These are phyloP conservation scores for Metschnikowia orientalis DNA, from an alignment of 805 yeast genomes.

Conservation along the genomic window DNA sequence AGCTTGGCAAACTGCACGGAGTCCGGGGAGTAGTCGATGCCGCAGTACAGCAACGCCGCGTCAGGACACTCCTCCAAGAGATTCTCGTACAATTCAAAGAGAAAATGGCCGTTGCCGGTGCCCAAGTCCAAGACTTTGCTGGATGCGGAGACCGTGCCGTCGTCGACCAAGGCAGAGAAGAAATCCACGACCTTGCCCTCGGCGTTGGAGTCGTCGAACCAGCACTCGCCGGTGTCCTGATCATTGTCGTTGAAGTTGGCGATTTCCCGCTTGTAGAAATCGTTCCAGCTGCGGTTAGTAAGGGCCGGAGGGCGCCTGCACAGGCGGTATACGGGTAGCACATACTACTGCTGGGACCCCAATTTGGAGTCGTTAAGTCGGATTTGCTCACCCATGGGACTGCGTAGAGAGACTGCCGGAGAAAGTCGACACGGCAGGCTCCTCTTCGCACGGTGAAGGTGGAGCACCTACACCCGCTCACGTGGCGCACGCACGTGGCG, in stretches of 20 bases:
- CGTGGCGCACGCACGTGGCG: neutral
- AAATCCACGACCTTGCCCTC: conserved; percentile 79
- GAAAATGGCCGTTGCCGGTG: conserved; percentile 91
- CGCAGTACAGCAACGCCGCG: conserved; percentile 31
- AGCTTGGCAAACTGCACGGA: conserved; percentile 72
- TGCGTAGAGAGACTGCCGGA: too few relatives aligned
- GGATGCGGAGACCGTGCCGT: conserved; percentile 14
- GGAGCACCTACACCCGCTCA: neutral
- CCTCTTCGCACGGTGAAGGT: neutral
- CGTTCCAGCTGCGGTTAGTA: conserved; percentile 65
- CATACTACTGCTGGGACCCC: conserved; percentile 79
- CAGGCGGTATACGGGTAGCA: conserved; percentile 10
- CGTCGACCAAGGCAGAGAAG: conserved; percentile 37
- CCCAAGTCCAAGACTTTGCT: conserved; percentile 73
- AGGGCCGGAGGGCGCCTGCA: neutral
- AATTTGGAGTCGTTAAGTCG: conserved; percentile 70
- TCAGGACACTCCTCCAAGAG: conserved; percentile 50
- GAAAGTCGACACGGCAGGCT: too few relatives aligned
- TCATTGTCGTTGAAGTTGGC: conserved; percentile 68
- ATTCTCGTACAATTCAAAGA: conserved; percentile 65
- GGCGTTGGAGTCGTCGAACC: conserved; percentile 96
- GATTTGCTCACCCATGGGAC: conserved; percentile 22
- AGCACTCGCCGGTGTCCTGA: conserved; percentile 88
- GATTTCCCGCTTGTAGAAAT: conserved; percentile 71
- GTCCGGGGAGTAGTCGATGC: conserved; percentile 81